A percentile compares a stretch with the other conserved stretches of the same genome.
These are phyloP conservation scores for Solanum pimpinellifolium DNA, from an alignment of 257 asterid species.

Conservation along the genomic window DNA sequence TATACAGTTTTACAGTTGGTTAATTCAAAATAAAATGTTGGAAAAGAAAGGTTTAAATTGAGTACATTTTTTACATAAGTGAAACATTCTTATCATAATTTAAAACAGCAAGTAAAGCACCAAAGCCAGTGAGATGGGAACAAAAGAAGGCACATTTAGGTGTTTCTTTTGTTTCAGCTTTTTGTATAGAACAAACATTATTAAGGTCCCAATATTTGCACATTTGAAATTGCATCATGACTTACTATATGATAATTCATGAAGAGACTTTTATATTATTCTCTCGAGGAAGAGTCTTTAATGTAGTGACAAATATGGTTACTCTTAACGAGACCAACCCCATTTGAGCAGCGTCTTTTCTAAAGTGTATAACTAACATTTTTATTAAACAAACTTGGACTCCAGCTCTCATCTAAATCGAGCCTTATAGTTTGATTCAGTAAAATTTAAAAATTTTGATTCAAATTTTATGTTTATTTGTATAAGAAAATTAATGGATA, in stretches of 20 bases:
- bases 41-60: neutral
- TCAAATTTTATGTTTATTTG: neutral
- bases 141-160: neutral
- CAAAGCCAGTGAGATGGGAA: neutral
- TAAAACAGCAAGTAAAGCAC: neutral
- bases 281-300: neutral
- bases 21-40: neutral
- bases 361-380: neutral
- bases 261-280: neutral
- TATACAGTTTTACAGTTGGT: neutral
- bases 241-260: neutral
- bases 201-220: neutral
- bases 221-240: neutral
- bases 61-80: neutral
- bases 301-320: neutral
- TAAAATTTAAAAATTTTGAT: neutral
- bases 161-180: neutral
- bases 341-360: neutral
- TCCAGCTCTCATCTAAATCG: neutral
- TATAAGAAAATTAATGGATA: neutral
- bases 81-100: neutral
- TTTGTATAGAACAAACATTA: neutral
- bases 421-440: neutral
- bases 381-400: neutral
- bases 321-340: neutral